A percentile compares a stretch with the other conserved stretches of the same genome.
These are phyloP conservation scores for Lactarius sanguifluus DNA, from an alignment of 768 basidiomycete species.

Conservation along the genomic window DNA sequence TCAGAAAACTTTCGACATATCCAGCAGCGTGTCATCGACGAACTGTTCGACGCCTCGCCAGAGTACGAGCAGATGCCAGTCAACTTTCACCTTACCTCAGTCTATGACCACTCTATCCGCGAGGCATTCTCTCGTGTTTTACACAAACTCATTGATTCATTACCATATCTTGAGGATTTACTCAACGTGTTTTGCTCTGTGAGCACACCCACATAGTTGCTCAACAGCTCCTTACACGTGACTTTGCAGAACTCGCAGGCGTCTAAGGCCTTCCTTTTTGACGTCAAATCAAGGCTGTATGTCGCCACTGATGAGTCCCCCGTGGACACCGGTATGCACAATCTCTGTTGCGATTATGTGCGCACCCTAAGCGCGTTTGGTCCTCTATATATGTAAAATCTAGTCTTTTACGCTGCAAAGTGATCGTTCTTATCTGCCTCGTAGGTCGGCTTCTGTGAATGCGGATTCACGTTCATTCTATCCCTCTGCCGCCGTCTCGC, in stretches of 20 bases:
- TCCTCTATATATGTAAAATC: constrained; percentile 73
- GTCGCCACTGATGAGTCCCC: constrained; percentile 94
- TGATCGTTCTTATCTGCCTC: constrained; percentile 11
- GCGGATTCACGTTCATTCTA: constrained; percentile 52
- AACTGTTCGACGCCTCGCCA: constrained; percentile 70
- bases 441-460: constrained; percentile 26
- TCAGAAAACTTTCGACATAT: constrained; percentile 90
- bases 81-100: constrained; percentile 89
- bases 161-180: constrained; percentile 84
- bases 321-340: constrained; percentile 85
- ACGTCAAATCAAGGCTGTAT: constrained; percentile 79
- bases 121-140: constrained; percentile 91
- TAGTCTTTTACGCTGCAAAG: not conserved
- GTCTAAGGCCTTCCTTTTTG: constrained; percentile 92
- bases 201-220: constrained; percentile 28
- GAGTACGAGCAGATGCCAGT: constrained; percentile 78
- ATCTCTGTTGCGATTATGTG: constrained; percentile 88
- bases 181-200: constrained; percentile 85
- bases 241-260: constrained; percentile 77
- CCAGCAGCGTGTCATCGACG: constrained; percentile 81
- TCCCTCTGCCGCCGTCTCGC: constrained; percentile 64
- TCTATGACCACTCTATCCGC: constrained; percentile 88
- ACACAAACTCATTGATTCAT: constrained; percentile 80
- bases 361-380: constrained; percentile 85
- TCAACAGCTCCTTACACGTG: not conserved